Conservation (phyloP, 306 rosid species). For the Glycine soja region DNA sequence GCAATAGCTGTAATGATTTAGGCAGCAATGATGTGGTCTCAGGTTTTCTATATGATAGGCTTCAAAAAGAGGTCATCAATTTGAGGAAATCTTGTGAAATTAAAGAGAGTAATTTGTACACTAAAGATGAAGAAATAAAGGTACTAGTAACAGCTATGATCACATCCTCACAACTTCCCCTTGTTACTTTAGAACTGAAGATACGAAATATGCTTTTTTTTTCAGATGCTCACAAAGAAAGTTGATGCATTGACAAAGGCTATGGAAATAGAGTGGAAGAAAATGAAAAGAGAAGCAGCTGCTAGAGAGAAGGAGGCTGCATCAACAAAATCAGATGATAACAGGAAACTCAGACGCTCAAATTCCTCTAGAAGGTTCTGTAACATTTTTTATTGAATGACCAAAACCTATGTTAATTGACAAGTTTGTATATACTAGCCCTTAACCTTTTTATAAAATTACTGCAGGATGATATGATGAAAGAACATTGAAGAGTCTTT, state of each 20-base stretch:
- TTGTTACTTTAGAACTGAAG: slow-evolving; percentile 37
- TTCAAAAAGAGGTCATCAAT: slow-evolving; percentile 84
- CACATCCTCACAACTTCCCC: not conserved
- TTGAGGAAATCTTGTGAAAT: slow-evolving; percentile 71
- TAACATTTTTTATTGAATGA: slow-evolving; percentile 33
- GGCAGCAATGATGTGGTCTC: slow-evolving; percentile 71
- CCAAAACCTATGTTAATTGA: slow-evolving; percentile 5
- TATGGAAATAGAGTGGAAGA: slow-evolving; percentile 85
- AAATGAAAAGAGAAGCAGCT: slow-evolving; percentile 84
- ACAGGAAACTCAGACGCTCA: slow-evolving; percentile 59
- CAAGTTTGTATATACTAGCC: not conserved
- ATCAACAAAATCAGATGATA: slow-evolving; percentile 58
- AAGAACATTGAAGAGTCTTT: slow-evolving; percentile 51
- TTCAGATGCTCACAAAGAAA: slow-evolving; percentile 79
- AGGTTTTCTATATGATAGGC: slow-evolving; percentile 86
- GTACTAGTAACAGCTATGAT: slow-evolving; percentile 47
- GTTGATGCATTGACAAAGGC: slow-evolving; percentile 84
- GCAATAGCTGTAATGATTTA: slow-evolving; percentile 45
- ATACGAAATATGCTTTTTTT: slow-evolving; percentile 34
- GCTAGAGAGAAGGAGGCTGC: slow-evolving; percentile 84
- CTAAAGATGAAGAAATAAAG: slow-evolving; percentile 90
- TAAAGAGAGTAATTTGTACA: slow-evolving; percentile 61
- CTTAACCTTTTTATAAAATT: slow-evolving; percentile 37
- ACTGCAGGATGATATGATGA: slow-evolving; percentile 67
- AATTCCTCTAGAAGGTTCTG: slow-evolving; percentile 67